Conservation (phyloP, 345 rosid genomes). For the Sonneratia caseolaris region DNA sequence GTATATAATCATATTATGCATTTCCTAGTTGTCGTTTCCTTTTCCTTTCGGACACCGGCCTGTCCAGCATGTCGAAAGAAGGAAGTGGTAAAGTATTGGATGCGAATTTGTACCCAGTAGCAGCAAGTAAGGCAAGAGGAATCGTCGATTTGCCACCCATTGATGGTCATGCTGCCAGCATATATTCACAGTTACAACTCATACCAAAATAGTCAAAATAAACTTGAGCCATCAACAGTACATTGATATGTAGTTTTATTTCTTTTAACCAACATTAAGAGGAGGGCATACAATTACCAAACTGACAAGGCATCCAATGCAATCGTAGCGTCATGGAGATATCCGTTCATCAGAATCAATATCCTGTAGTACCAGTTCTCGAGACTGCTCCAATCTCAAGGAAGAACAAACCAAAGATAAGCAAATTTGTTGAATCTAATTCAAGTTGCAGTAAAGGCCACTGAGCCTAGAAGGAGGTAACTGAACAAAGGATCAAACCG, state of each 20-base stretch:
- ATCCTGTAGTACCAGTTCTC: constrained; percentile 45
- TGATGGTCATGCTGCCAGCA: constrained; percentile 29
- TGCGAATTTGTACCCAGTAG: constrained; percentile 29
- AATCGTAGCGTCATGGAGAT: constrained; percentile 26
- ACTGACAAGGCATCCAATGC: constrained; percentile 48
- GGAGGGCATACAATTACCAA: constrained; percentile 15
- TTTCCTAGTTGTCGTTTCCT: too few species aligned
- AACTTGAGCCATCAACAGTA: background rate
- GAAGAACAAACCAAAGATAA: too few species aligned
- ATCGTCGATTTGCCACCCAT: constrained; percentile 47
- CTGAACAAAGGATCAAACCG: too few species aligned
- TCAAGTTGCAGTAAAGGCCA: too few species aligned
- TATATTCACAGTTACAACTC: background rate
- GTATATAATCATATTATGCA: too few species aligned
- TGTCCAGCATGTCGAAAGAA: too few species aligned
- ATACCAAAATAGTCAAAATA: background rate
- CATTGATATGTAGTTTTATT: too few species aligned
- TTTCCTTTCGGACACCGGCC: too few species aligned
- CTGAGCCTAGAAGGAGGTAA: too few species aligned
- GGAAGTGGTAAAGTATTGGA: too few species aligned
- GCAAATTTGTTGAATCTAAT: too few species aligned
- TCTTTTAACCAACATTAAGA: background rate
- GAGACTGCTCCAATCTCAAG: constrained; percentile 21
- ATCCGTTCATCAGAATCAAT: constrained; percentile 37
- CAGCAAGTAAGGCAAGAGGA: constrained; percentile 51